Evolutionary conservation across 192 early-diverging fungal genomes (phyloP), one percentile per base, ranked within the genome.

Genomic region (Rhizophagus prolifer): DNA sequence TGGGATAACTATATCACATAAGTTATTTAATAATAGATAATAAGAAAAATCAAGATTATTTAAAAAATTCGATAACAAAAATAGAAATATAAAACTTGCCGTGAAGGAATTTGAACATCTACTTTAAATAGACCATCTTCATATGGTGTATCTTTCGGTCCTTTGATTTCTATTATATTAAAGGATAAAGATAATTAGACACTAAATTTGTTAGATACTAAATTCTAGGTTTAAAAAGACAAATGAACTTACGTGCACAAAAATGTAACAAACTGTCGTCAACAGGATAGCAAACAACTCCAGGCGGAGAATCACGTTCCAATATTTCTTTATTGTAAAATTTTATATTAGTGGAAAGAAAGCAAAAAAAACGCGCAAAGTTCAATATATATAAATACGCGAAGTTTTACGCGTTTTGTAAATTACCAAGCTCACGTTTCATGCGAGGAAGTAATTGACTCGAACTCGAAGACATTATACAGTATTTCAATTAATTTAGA

Each of bases 131-230:
- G 81, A 9, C 93, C 93, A 4, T 78, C 77, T 46, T 85, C 85
- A 74, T 91, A 94, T 4, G 93, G 93, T 21, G 91, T 90, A 58
- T 89, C 88, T 9, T 78, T 75, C 7, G 91, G 91, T 25, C 92
- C 92, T 50, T 76, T 81, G 0, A 91, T 71, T 23, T 83, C 88
- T 89, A 76, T 28, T 44, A 46, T n/a, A 36, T 9, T 5, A 26
- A 34, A 76, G 13, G 28, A 26, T 6, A 2, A 44, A 50, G 47
- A 46, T 14, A 30, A 5, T 25, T 7, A 26, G 25, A n/a, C n/a
- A n/a, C n/a, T n/a, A n/a, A n/a, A n/a, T 60, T 66, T 58, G 30
- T 26, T 58, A 25, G 25, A 21, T 46, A 38, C 7, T 38, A 38
- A 38, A 38, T 38, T 38, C 36, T 38, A 9, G 1, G 26, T 38